Percentiles rank a stretch among this genome's conserved stretches.
phyloP scores from a whole-genome alignment of 306 rosid genomes.

The Cucurbita maxima region DNA sequence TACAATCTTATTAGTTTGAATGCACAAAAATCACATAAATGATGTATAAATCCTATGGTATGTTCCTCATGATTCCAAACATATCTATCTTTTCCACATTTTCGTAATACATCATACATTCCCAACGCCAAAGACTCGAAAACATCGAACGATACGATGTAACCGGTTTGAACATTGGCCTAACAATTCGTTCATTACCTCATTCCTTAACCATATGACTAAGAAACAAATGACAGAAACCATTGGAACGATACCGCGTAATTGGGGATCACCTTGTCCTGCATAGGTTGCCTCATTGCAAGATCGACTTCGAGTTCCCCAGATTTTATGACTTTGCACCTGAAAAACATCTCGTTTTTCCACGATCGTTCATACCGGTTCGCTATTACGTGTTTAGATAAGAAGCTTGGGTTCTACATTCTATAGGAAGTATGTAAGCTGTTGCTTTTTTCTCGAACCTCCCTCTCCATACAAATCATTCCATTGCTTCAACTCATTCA shows the following conservation, averaged over 20 bases:
- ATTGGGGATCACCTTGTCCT: neutral
- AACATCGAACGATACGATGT: conserved; percentile 10
- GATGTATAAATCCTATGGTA: conserved; percentile 23
- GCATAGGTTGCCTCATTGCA: neutral
- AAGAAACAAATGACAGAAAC: neutral
- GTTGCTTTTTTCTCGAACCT: conserved; percentile 89
- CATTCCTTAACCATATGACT: neutral
- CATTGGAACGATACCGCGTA: neutral
- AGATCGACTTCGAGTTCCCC: neutral
- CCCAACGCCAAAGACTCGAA: conserved; percentile 20
- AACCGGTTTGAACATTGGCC: conserved; percentile 8
- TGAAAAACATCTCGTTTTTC: neutral
- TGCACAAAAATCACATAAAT: conserved; percentile 5
- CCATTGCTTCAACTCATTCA: conserved; percentile 89
- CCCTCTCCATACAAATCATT: conserved; percentile 87
- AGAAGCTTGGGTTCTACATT: conserved; percentile 1
- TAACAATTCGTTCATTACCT: conserved; percentile 1
- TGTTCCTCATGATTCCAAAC: conserved; percentile 17
- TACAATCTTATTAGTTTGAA: neutral
- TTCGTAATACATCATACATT: conserved; percentile 21
- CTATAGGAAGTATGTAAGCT: conserved; percentile 80
- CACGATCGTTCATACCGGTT: neutral
- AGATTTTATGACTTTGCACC: neutral
- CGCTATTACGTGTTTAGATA: neutral
- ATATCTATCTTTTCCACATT: conserved; percentile 19